Evolutionary conservation across 225 moss, liverwort and hornwort species (phyloP).

Genomic region (Bryoerythrophyllum caledonicum): DNA sequence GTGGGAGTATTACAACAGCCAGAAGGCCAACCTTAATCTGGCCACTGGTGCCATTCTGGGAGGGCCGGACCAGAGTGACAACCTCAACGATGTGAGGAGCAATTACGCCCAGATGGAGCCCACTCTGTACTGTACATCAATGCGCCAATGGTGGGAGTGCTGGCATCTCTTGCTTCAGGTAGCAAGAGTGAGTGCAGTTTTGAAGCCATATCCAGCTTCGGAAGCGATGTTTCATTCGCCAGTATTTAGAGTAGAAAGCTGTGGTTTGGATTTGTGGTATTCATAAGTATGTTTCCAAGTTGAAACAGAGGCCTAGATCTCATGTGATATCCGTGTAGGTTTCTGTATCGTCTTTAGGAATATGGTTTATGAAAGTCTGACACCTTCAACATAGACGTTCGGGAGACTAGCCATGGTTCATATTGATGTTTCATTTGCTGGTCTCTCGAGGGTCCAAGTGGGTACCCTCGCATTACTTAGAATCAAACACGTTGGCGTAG

Average conservation of each 20-base stretch:
- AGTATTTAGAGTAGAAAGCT: constrained; percentile 5
- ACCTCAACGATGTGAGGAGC: constrained; percentile 26
- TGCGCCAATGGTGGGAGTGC: constrained; percentile 27
- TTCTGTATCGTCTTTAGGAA: too few species aligned
- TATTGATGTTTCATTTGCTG: too few species aligned
- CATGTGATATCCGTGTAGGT: too few species aligned
- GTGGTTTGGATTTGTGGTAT: too few species aligned
- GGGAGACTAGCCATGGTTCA: too few species aligned
- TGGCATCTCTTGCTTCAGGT: constrained; percentile 22
- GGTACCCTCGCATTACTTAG: not conserved
- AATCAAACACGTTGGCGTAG: not conserved
- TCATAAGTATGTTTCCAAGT: too few species aligned
- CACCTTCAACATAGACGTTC: too few species aligned
- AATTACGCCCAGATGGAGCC: constrained; percentile 41
- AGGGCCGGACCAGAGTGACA: constrained; percentile 40
- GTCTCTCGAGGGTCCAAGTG: too few species aligned
- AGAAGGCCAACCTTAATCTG: constrained; percentile 29
- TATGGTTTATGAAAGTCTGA: too few species aligned
- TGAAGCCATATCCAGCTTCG: not conserved
- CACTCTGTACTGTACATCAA: constrained; percentile 29
- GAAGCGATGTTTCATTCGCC: not conserved
- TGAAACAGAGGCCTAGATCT: too few species aligned
- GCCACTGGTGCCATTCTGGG: constrained; percentile 33
- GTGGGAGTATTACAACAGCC: constrained; percentile 27
- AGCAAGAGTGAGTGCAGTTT: not conserved